Percentiles rank a stretch among this genome's conserved stretches.
Conservation (phyloP, 768 basidiomycete genomes). For the Piloderma croceum region DNA sequence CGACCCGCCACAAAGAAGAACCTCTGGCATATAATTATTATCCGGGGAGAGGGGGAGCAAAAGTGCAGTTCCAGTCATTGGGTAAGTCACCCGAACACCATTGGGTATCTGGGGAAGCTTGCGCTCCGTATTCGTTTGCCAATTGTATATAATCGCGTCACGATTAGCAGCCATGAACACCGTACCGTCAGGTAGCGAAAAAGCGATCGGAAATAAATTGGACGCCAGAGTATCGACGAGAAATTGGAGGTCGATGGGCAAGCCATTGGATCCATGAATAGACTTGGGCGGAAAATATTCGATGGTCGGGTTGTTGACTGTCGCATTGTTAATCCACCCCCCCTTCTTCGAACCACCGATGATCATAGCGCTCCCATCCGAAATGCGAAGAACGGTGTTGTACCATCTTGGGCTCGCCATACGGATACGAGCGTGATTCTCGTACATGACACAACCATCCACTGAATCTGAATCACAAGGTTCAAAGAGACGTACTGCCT, state of each 20-base stretch:
- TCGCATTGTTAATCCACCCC: constrained; percentile 82
- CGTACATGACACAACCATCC: constrained; percentile 54
- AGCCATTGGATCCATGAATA: constrained; percentile 59
- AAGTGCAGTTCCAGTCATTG: constrained; percentile 72
- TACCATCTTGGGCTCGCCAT: constrained; percentile 84
- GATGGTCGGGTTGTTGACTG: constrained; percentile 74
- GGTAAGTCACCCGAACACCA: constrained; percentile 76
- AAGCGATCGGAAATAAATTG: constrained; percentile 79
- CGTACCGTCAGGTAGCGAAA: constrained; percentile 61
- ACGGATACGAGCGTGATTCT: constrained; percentile 56
- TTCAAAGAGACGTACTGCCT: constrained; percentile 65
- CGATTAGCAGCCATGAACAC: constrained; percentile 75
- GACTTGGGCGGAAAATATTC: constrained; percentile 81
- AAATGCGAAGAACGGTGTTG: constrained; percentile 60
- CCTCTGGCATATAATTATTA: constrained; percentile 58
- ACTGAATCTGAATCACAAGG: constrained; percentile 52
- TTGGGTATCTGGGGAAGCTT: constrained; percentile 68
- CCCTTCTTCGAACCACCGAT: constrained; percentile 77
- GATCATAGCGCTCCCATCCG: constrained; percentile 79
- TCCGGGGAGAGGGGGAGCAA: constrained; percentile 64
- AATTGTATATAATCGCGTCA: constrained; percentile 77
- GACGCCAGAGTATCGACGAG: constrained; percentile 68
- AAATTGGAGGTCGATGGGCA: constrained; percentile 60
- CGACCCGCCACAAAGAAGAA: constrained; percentile 78
- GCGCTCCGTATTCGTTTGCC: constrained; percentile 55